A percentile compares a stretch with the other conserved stretches of the same genome.
Evolutionary conservation across 495 filamentous ascomycete genomes (phyloP).

Genomic region (Chaetomium cochliodes): DNA sequence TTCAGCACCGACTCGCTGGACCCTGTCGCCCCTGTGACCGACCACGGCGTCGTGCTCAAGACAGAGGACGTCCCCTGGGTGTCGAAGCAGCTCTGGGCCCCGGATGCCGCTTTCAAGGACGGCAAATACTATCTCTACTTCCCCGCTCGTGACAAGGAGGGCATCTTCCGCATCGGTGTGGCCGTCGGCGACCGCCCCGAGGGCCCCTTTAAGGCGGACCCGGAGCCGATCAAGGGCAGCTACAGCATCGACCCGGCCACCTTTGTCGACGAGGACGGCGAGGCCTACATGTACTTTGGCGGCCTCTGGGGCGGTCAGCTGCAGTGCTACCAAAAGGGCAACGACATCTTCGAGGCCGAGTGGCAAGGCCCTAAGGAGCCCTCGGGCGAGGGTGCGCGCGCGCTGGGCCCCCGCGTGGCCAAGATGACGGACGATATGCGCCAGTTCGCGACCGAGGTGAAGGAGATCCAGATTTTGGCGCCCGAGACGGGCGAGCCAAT

Average conservation of each 20-base stretch:
- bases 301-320: constrained; percentile 74
- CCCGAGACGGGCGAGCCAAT: constrained; percentile 57
- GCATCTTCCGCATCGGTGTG: constrained; percentile 65
- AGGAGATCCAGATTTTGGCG: constrained; percentile 57
- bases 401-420: constrained; percentile 61
- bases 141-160: constrained; percentile 58
- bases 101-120: constrained; percentile 58
- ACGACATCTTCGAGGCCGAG: constrained; percentile 49
- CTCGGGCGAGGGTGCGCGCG: constrained; percentile 45
- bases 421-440: constrained; percentile 62
- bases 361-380: constrained; percentile 57
- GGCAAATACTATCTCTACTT: constrained; percentile 66
- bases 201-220: constrained; percentile 58
- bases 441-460: constrained; percentile 49
- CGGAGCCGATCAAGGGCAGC: constrained; percentile 58
- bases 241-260: constrained; percentile 64
- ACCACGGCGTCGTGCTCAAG: constrained; percentile 59
- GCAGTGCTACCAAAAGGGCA: constrained; percentile 49
- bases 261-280: constrained; percentile 61
- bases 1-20: constrained; percentile 53
- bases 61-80: constrained; percentile 61
- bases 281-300: constrained; percentile 64
- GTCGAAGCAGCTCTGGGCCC: constrained; percentile 63
- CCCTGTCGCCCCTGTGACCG: constrained; percentile 49
- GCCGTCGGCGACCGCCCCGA: constrained; percentile 53